Percentiles rank a stretch among this genome's conserved stretches.
Evolutionary conservation across 1,284 basidiomycete species (phyloP).

Genomic region (Mycena sp.): DNA sequence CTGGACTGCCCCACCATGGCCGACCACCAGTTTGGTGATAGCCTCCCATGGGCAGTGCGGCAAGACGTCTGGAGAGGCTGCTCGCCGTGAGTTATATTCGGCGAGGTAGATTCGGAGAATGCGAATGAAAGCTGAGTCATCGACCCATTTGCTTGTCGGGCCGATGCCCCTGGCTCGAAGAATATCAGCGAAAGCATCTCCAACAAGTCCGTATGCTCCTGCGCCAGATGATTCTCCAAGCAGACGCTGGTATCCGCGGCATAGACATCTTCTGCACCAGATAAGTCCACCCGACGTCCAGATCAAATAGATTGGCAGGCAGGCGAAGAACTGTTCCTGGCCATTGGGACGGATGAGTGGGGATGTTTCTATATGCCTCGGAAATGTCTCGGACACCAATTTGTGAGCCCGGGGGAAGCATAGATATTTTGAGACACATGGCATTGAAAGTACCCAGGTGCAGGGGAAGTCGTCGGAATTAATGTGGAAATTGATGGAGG

Average conservation of each 20-base stretch:
- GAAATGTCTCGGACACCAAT: too few species aligned
- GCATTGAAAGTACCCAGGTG: too few species aligned
- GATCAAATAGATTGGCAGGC: conserved; percentile 21
- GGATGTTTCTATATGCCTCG: too few species aligned
- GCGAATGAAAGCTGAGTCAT: conserved; percentile 35
- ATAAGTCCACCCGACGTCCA: neutral
- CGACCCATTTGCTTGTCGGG: conserved; percentile 45
- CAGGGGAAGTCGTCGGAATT: too few species aligned
- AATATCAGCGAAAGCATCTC: conserved; percentile 42
- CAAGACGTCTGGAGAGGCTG: neutral
- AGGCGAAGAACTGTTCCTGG: conserved; percentile 28
- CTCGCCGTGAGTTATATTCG: neutral
- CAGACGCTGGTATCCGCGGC: too few species aligned
- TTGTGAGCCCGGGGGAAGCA: too few species aligned
- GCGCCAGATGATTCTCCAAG: conserved; percentile 41
- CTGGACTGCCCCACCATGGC: neutral
- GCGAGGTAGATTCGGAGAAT: neutral
- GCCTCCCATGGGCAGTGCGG: too few species aligned
- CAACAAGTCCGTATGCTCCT: conserved; percentile 44
- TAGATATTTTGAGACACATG: too few species aligned
- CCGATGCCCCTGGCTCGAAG: conserved; percentile 23
- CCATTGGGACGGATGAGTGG: conserved; percentile 20
- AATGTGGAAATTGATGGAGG: too few species aligned
- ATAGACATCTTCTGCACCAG: conserved; percentile 33
- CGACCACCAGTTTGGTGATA: neutral